phyloP scores from a whole-genome alignment of 2,329 filamentous ascomycete species.

The Scedosporium boydii region DNA sequence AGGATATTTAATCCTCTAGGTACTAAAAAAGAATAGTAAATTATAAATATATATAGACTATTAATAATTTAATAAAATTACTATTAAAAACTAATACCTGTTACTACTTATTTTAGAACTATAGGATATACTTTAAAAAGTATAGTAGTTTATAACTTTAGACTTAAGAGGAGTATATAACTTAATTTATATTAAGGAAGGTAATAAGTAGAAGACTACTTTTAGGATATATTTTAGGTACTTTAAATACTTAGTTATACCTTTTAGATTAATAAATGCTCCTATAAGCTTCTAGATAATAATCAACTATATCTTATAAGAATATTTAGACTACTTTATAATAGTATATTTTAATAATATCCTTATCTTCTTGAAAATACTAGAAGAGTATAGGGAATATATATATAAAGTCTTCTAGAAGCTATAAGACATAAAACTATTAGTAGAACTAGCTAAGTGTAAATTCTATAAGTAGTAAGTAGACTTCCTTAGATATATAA shows the following conservation, averaged over 20 bases:
- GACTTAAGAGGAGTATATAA: conserved; percentile 8
- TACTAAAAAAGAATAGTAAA: background rate
- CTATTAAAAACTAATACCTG: conserved; percentile 4
- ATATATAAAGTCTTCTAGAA: background rate
- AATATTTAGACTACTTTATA: conserved; percentile 8
- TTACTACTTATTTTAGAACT: conserved; percentile 10
- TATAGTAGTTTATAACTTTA: conserved; percentile 7
- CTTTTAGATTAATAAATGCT: conserved; percentile 10
- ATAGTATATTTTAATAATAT: conserved; percentile 12
- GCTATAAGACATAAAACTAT: background rate
- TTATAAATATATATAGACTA: background rate
- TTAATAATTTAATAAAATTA: conserved; percentile 7
- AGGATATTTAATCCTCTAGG: background rate
- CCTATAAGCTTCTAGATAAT: conserved; percentile 9
- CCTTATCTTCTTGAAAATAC: conserved; percentile 7
- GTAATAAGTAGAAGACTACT: conserved; percentile 8
- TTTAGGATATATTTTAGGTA: conserved; percentile 9
- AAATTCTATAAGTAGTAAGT: background rate
- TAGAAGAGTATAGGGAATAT: conserved; percentile 7
- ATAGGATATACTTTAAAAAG: conserved; percentile 10
- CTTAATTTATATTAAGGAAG: conserved; percentile 6
- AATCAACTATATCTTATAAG: conserved; percentile 9
- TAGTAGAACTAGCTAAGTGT: background rate
- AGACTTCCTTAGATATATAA: background rate
- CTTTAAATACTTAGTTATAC: conserved; percentile 12